These are phyloP conservation scores for Colletotrichum musicola DNA, from an alignment of 2,329 filamentous ascomycete genomes.

Conservation along the genomic window DNA sequence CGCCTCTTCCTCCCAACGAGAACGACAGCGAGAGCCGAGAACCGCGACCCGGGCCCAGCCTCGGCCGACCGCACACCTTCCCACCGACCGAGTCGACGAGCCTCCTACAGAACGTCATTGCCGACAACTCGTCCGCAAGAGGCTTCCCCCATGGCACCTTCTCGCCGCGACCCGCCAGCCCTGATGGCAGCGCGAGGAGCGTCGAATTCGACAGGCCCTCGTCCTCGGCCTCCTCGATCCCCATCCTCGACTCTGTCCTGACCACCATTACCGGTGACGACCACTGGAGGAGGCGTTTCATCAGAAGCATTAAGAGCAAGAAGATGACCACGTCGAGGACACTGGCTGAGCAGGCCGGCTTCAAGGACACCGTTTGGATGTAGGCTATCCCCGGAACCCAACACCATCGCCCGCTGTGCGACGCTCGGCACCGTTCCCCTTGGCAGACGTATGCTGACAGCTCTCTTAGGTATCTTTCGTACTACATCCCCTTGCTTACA, in stretches of 20 bases:
- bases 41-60: slow-evolving; percentile 43
- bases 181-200: slow-evolving; percentile 51
- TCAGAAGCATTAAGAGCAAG: slow-evolving; percentile 67
- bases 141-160: slow-evolving; percentile 81
- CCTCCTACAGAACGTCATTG: slow-evolving; percentile 55
- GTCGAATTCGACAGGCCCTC: slow-evolving; percentile 50
- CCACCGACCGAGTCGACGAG: slow-evolving; percentile 63
- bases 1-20: slow-evolving; percentile 20
- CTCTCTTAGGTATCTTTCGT: slow-evolving; percentile 80
- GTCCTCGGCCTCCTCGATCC: slow-evolving; percentile 48
- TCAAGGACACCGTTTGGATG: slow-evolving; percentile 81
- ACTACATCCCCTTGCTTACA: slow-evolving; percentile 91
- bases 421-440: not conserved
- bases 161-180: slow-evolving; percentile 73
- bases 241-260: slow-evolving; percentile 54
- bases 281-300: slow-evolving; percentile 64
- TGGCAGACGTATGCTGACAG: slow-evolving; percentile 1
- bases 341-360: slow-evolving; percentile 78
- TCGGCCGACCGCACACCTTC: slow-evolving; percentile 21
- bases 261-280: slow-evolving; percentile 54
- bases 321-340: slow-evolving; percentile 80
- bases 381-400: slow-evolving; percentile 55
- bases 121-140: slow-evolving; percentile 58
- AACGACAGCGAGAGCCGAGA: slow-evolving; percentile 37
- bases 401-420: not conserved